A percentile compares a stretch with the other conserved stretches of the same genome.
Evolutionary conservation across 495 filamentous ascomycete species (phyloP).

Genomic region (Daldinia grandis): DNA sequence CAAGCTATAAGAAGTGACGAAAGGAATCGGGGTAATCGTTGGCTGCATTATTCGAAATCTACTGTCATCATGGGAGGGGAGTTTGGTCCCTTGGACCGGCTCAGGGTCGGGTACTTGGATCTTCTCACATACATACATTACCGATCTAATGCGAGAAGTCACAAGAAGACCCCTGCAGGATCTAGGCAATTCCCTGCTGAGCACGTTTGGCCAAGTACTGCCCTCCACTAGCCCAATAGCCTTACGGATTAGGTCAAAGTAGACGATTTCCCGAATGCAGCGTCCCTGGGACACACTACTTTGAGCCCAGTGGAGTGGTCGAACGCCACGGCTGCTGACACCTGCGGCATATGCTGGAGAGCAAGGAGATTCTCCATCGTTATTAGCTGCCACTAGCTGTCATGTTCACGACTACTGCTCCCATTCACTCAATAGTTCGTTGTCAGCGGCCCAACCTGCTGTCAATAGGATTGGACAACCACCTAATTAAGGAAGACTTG

Average conservation of each 20-base stretch:
- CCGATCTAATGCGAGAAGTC: constrained; percentile 44
- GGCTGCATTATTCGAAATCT: constrained; percentile 21
- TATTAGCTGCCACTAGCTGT: constrained; percentile 29
- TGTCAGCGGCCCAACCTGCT: constrained; percentile 5
- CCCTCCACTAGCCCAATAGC: constrained; percentile 37
- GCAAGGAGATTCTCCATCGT: constrained; percentile 4
- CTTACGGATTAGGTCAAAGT: constrained; percentile 29
- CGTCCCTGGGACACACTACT: constrained; percentile 9
- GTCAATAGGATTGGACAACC: background rate
- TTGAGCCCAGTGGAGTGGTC: constrained; percentile 27
- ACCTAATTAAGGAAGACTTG: constrained; percentile 14
- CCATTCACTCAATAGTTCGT: constrained; percentile 25
- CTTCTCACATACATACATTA: constrained; percentile 40
- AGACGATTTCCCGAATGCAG: constrained; percentile 20
- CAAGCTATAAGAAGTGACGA: background rate
- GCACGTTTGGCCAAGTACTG: constrained; percentile 30
- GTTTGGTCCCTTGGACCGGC: constrained; percentile 10
- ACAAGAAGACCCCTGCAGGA: constrained; percentile 43
- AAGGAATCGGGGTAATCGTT: constrained; percentile 9
- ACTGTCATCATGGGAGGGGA: constrained; percentile 18
- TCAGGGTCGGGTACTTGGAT: constrained; percentile 28
- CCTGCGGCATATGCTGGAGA: constrained; percentile 21
- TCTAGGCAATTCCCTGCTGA: constrained; percentile 36
- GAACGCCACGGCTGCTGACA: constrained; percentile 34
- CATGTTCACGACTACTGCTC: constrained; percentile 6